Evolutionary conservation across 257 asterid genomes (phyloP).

Genomic region (Fraxinus quadrangulata): DNA sequence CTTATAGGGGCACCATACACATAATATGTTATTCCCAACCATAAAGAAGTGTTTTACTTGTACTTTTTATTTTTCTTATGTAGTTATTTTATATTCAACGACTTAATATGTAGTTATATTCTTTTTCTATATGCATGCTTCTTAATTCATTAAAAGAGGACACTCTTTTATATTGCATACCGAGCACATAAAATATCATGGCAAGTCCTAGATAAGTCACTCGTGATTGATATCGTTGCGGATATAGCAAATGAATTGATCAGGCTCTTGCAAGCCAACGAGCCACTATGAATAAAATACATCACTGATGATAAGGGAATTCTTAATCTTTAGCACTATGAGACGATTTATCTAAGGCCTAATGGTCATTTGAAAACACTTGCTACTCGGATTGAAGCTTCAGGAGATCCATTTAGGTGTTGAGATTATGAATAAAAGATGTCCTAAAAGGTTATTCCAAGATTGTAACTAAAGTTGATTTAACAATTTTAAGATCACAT

Average conservation of each 20-base stretch:
- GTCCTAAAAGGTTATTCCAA: slow-evolving; percentile 53
- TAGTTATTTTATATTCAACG: no score
- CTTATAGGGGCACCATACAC: no score
- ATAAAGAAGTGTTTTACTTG: no score
- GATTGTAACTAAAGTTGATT: slow-evolving; percentile 17
- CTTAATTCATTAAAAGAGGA: no score
- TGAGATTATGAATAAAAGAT: slow-evolving; percentile 59
- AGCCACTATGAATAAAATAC: slow-evolving; percentile 77
- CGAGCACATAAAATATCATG: no score
- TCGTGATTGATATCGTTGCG: slow-evolving; percentile 70
- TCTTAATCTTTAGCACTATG: slow-evolving; percentile 38
- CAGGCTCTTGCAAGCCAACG: slow-evolving; percentile 71
- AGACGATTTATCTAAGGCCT: no score
- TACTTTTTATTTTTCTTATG: no score
- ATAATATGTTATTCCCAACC: no score
- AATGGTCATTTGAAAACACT: slow-evolving; percentile 35
- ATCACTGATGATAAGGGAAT: slow-evolving; percentile 51
- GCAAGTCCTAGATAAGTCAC: slow-evolving; percentile 50
- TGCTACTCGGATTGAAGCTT: slow-evolving; percentile 62
- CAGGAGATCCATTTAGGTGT: slow-evolving; percentile 66
- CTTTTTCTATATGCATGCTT: no score
- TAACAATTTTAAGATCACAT: no score
- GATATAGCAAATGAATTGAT: slow-evolving; percentile 73
- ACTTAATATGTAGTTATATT: no score
- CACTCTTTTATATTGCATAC: no score